A percentile compares a stretch with the other conserved stretches of the same genome.
phyloP scores from a whole-genome alignment of 805 yeast species.

The Pichia scutulata region DNA sequence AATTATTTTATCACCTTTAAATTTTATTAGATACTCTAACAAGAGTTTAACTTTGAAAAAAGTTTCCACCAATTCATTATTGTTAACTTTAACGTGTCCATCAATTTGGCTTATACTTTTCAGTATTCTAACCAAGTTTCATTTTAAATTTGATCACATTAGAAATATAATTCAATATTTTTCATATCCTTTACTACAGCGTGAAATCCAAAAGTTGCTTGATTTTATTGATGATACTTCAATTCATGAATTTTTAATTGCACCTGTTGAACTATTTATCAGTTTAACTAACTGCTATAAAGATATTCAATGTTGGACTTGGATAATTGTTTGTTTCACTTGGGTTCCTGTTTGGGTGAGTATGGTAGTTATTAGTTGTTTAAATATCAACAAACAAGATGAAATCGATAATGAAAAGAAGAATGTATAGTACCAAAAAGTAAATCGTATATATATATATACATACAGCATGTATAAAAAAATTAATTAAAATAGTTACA shows the following conservation, averaged over 20 bases:
- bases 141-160: constrained; percentile 23
- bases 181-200: constrained; percentile 11
- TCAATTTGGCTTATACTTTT: constrained; percentile 21
- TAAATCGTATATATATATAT: not conserved
- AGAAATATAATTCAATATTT: constrained; percentile 28
- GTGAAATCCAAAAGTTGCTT: constrained; percentile 13
- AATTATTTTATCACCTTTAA: constrained; percentile 64
- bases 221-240: constrained; percentile 13
- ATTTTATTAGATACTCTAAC: constrained; percentile 41
- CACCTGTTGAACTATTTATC: constrained; percentile 35
- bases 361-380: constrained; percentile 15
- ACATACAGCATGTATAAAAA: not conserved
- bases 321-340: constrained; percentile 63
- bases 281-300: constrained; percentile 58
- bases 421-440: not conserved
- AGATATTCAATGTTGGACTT: constrained; percentile 75
- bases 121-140: constrained; percentile 19
- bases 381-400: not conserved
- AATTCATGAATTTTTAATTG: constrained; percentile 17
- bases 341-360: constrained; percentile 81
- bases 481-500: not conserved
- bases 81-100: constrained; percentile 28
- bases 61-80: constrained; percentile 16
- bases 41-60: not conserved
- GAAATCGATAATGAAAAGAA: not conserved